A percentile compares a stretch with the other conserved stretches of the same genome.
Evolutionary conservation across 306 rosid species (phyloP).

Genomic region (Lathyrus aphaca): DNA sequence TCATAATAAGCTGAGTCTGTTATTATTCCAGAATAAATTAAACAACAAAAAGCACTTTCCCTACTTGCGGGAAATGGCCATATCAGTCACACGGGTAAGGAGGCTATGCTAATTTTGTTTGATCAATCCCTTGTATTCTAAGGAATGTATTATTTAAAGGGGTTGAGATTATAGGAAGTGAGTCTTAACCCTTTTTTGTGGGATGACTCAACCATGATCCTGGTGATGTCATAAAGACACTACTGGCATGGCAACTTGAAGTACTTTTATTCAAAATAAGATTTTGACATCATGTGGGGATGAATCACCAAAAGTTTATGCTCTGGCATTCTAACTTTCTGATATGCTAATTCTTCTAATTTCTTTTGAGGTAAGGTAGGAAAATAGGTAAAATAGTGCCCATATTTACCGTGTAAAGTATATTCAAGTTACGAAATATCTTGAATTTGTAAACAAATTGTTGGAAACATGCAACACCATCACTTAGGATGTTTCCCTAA

Average conservation of each 20-base stretch:
- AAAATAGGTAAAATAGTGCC: not conserved
- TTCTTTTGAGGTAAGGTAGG: too few species aligned
- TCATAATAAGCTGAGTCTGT: too few species aligned
- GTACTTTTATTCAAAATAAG: constrained; percentile 30
- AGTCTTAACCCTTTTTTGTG: not conserved
- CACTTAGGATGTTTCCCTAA: too few species aligned
- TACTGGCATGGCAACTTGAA: constrained; percentile 21
- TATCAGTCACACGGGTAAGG: too few species aligned
- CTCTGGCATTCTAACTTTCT: too few species aligned
- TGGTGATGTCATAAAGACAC: constrained; percentile 16
- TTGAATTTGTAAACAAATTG: not conserved
- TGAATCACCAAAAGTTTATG: constrained; percentile 2
- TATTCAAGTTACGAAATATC: not conserved
- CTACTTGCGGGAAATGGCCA: too few species aligned
- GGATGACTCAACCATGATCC: constrained; percentile 35
- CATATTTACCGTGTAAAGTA: not conserved
- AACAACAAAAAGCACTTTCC: too few species aligned
- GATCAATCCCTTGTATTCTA: constrained; percentile 31
- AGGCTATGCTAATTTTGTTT: constrained; percentile 26
- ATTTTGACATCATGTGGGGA: constrained; percentile 29
- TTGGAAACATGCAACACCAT: not conserved
- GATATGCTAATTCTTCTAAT: too few species aligned
- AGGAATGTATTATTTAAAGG: constrained; percentile 35
- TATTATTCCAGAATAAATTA: too few species aligned
- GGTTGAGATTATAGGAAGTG: constrained; percentile 25